Conservation (phyloP, 768 basidiomycete species). For the Calocybe cyanea region DNA sequence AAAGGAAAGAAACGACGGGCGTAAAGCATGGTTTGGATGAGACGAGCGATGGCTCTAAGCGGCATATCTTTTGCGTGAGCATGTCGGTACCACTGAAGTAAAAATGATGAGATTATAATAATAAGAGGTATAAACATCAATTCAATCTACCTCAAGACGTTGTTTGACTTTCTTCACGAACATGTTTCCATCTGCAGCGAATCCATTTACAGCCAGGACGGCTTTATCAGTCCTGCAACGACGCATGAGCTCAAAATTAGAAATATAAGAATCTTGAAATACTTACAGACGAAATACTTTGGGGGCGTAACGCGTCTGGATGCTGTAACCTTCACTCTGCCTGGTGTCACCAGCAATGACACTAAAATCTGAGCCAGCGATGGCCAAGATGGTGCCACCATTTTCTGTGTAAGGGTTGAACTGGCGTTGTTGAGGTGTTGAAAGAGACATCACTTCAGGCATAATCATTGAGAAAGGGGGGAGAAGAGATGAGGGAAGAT, state of each 20-base stretch:
- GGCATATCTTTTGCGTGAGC: conserved; percentile 97
- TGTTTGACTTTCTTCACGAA: conserved; percentile 97
- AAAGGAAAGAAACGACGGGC: conserved; percentile 96
- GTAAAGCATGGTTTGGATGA: conserved; percentile 99
- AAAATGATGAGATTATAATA: conserved; percentile 4
- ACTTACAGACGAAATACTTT: conserved; percentile 92
- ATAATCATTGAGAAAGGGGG: conserved; percentile 23
- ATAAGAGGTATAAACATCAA: neutral
- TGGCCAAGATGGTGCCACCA: conserved; percentile 94
- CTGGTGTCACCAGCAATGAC: conserved; percentile 97
- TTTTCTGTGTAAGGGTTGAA: conserved; percentile 93
- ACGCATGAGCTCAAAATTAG: conserved; percentile 1
- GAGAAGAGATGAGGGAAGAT: conserved; percentile 23
- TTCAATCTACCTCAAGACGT: conserved; percentile 76
- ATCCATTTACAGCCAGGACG: conserved; percentile 93
- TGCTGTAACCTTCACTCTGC: conserved; percentile 95
- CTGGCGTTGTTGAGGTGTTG: conserved; percentile 47
- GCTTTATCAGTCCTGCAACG: conserved; percentile 79
- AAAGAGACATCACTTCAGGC: conserved; percentile 35
- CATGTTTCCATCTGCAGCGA: conserved; percentile 95
- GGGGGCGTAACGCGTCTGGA: conserved; percentile 95
- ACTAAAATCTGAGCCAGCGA: conserved; percentile 89
- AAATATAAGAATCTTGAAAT: neutral
- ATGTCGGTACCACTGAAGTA: conserved; percentile 88
- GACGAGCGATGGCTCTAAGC: conserved; percentile 92